Evolutionary conservation across 805 yeast species (phyloP), one percentile per base, ranked within the genome.

Genomic region (Maudiozyma barnettii): DNA sequence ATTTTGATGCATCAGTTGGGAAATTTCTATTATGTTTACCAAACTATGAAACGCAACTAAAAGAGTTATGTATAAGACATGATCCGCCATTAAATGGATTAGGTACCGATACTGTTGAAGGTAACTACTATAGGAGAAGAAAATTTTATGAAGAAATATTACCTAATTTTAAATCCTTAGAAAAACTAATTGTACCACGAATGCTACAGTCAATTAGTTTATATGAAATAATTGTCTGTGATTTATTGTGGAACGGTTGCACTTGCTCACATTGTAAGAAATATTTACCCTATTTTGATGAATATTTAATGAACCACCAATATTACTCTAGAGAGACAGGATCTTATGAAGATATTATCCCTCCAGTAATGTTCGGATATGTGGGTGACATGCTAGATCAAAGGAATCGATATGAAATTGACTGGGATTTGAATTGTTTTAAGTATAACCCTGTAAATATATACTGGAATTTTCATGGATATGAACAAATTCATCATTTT

Each of bases 191-290:
- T 4, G 70, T 80, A 0, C 88, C 90, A 2, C 77, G 78, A 4
- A 69, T 82, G 46, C 60, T 84, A 51, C 78, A 79, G 48, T 66
- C 80, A 0, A 65, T 81, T 19, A 69, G 87, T 0, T 77, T 86
- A 51, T 84, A 83, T 59, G 95, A 84, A 53, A 81, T 81, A 47
- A 60, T 81, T 6, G 78, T 80, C 58, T 82, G 86, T 41, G 84
- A 81, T 51, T 52, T 84, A 44, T 61, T 84, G 21, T 84, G 91
- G 90, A 84, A 83, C 58, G 91, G 91, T 0, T 84, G 91, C 60
- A 73, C 72, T 36, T 84, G 95, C 58, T 50, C 53, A 1, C 76
- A 72, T 52, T 84, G 95, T 55, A 65, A 66, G 13, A 66, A 66
- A 45, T 68, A 67, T 38, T 61, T 84, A 21, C 73, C 74, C 0